phyloP scores from a whole-genome alignment of 495 filamentous ascomycete species.

The Penicillium bovifimosum region DNA sequence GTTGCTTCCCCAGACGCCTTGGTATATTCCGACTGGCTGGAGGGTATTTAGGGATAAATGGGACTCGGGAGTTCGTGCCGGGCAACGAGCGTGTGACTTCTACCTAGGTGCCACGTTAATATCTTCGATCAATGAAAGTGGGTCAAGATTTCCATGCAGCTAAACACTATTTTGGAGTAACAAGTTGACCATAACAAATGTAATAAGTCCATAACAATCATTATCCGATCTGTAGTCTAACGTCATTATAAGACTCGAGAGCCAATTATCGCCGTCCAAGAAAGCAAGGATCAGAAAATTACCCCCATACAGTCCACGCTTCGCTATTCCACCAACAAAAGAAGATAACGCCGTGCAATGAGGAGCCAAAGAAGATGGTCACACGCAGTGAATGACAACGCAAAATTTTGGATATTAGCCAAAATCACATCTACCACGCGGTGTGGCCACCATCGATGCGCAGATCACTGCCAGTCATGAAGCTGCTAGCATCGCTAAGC shows the following conservation, averaged over 20 bases:
- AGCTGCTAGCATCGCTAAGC: constrained; percentile 78
- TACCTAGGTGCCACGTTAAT: too few relatives aligned
- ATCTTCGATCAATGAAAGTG: constrained; percentile 15
- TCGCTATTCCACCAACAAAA: constrained; percentile 5
- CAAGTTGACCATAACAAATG: not conserved
- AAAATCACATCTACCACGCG: constrained; percentile 55
- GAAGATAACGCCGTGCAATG: constrained; percentile 23
- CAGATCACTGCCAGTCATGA: constrained; percentile 79
- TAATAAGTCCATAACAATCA: not conserved
- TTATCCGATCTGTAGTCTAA: constrained; percentile 21
- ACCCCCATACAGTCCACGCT: constrained; percentile 1
- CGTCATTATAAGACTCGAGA: constrained; percentile 1
- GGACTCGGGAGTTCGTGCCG: not conserved
- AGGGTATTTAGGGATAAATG: not conserved
- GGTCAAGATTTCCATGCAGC: constrained; percentile 15
- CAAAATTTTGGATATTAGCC: not conserved
- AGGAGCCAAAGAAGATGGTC: constrained; percentile 9
- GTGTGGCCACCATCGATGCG: constrained; percentile 78
- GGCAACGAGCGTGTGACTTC: not conserved
- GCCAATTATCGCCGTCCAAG: not conserved
- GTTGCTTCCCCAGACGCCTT: not conserved
- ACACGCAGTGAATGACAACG: constrained; percentile 1
- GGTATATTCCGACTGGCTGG: not conserved
- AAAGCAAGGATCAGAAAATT: not conserved
- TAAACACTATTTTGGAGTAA: constrained; percentile 16